Conservation (phyloP, 225 moss, liverwort and hornwort genomes). For the Marchantia polymorpha region DNA sequence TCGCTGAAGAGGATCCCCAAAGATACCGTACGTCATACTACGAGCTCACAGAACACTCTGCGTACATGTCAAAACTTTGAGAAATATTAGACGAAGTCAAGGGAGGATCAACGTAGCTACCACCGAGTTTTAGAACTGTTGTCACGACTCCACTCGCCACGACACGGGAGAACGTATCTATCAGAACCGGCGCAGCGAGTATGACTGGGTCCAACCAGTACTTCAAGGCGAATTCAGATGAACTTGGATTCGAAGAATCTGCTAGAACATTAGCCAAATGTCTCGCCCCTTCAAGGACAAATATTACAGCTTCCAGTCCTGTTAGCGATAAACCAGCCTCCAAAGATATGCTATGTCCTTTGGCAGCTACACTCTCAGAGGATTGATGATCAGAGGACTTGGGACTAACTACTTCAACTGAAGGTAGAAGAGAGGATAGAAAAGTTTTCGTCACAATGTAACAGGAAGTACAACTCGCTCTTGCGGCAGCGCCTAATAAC, state of each 20-base stretch:
- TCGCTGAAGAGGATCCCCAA: neutral
- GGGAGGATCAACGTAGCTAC: conserved; percentile 31
- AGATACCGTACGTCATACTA: too few species aligned
- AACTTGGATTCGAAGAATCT: neutral
- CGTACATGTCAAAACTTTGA: neutral
- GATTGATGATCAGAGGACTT: conserved; percentile 6
- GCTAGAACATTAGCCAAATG: conserved; percentile 41
- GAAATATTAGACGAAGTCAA: neutral
- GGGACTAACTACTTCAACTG: conserved; percentile 25
- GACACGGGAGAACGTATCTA: conserved; percentile 49
- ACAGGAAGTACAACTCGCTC: conserved; percentile 60
- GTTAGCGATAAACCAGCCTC: conserved; percentile 20
- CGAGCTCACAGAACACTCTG: neutral
- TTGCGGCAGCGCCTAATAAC: conserved; percentile 53
- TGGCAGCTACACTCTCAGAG: neutral
- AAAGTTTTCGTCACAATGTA: conserved; percentile 47
- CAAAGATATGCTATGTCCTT: neutral
- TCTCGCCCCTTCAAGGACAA: conserved; percentile 49
- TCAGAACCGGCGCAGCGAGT: conserved; percentile 41
- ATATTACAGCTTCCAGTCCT: conserved; percentile 46
- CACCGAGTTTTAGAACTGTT: conserved; percentile 52
- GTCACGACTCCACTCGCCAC: conserved; percentile 30
- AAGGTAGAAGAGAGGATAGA: conserved; percentile 42
- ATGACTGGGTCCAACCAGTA: conserved; percentile 57
- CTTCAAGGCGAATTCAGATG: conserved; percentile 22